Evolutionary conservation across 352 stramenopile species (phyloP).

Genomic region (Phytophthora cryptogea): DNA sequence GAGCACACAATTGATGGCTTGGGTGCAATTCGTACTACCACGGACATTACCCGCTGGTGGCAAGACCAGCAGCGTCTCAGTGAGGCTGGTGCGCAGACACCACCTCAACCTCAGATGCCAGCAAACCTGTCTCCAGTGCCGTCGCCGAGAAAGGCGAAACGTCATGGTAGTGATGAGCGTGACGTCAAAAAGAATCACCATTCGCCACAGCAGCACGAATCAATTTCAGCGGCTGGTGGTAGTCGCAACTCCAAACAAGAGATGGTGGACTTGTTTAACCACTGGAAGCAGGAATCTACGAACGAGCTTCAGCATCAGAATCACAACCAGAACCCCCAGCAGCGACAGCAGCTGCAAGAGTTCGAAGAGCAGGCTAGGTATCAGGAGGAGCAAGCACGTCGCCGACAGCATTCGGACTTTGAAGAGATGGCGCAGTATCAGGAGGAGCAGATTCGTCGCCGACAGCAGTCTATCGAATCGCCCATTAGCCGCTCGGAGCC

Average conservation of each 20-base stretch:
- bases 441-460: conserved; percentile 33
- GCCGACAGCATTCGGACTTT: conserved; percentile 35
- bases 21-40: conserved; percentile 47
- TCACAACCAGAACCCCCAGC: conserved; percentile 17
- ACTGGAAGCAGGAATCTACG: conserved; percentile 41
- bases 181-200: conserved; percentile 12
- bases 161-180: conserved; percentile 7
- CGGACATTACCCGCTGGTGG: conserved; percentile 53
- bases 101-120: conserved; percentile 10
- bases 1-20: conserved; percentile 47
- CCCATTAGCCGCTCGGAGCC: conserved; percentile 14
- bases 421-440: conserved; percentile 36
- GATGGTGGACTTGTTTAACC: conserved; percentile 35
- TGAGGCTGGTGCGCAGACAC: conserved; percentile 11
- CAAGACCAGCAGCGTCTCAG: conserved; percentile 37
- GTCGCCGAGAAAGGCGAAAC: conserved; percentile 19
- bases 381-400: conserved; percentile 35
- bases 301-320: conserved; percentile 29
- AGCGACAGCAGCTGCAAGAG: conserved; percentile 30
- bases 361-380: conserved; percentile 35
- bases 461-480: conserved; percentile 22
- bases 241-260: conserved; percentile 34
- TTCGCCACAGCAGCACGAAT: conserved; percentile 13
- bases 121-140: conserved; percentile 20
- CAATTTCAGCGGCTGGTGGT: conserved; percentile 3